Base-by-base conservation (phyloP, 2,329 filamentous ascomycete genomes). In the Colletotrichum sp. region DNA sequence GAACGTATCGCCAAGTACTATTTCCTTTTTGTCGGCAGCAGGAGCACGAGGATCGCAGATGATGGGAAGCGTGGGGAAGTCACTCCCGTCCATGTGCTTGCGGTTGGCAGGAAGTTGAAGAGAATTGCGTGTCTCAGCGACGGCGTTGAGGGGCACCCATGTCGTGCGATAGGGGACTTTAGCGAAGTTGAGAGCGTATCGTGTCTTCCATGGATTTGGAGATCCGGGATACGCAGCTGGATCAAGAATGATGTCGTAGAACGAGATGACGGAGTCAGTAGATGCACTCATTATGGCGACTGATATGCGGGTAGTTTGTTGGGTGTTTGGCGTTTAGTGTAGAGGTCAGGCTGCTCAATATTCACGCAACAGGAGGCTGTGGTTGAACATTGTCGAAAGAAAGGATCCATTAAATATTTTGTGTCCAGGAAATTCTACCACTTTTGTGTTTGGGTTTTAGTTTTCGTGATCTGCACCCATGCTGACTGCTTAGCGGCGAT, bases 261-360 rank as follows among this genome's bases (percentile, higher is more conserved):
- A 52, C 1, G 10, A 52, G 44, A 52, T 21, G 44, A 52, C 6
- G 44, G 44, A 13, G 10, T 52, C 44, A 21, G 2, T 52, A 5
- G 44, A 24, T 21, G 10, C 6, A 52, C 44, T 52, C 44, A 52
- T 52, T 3, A 52, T 21, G n/a, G 44, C 12, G n/a, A 0, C 12
- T 1, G 44, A 52, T 1, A 21, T 21, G 10, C 3, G 21, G 6
- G 44, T 5, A 24, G n/a, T 21, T 21, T 52, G 3, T 21, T 24
- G 6, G 12, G 2, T 21, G 10, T 13, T 7, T 21, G 12, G n/a
- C 2, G n/a, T 1, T 21, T 3, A 1, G 12, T 13, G n/a, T 52
- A 52, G n/a, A 21, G 44, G 18, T 4, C 0, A 4, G 10, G 10
- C n/a, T 49, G 34, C 15, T 36, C 34, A 8, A 36, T 16, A 8